Evolutionary conservation across 371 early-diverging fungal genomes (phyloP), one percentile per base, ranked within the genome.

Genomic region (Nematocida ironsii): DNA sequence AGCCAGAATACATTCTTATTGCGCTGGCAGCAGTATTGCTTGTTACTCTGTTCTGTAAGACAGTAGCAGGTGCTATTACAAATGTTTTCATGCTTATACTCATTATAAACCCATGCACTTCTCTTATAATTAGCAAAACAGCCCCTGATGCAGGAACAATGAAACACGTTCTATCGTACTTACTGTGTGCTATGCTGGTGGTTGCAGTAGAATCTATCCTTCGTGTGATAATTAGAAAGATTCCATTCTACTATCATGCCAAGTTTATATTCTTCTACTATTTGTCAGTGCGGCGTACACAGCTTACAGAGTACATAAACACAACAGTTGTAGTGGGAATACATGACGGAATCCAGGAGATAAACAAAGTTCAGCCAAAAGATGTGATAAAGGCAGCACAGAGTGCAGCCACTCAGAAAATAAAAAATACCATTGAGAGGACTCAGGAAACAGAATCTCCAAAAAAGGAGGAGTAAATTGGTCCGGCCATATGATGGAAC

Each of bases 191-290:
- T 69, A 61, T 66, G 4, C 5, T 84, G n/a, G 27, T 84, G 5
- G 68, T 71, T 13, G 20, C 62, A 33, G n/a, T 82, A 23, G 86
- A 86, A 52, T 74, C 84, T 2, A 61, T 83, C 33, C 56, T 71
- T 5, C 27, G 54, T 44, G 70, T 69, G 33, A 39, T 83, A 11
- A 40, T 83, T 25, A 11, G 58, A 13, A 67, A 73, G 39, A 68
- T 86, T 27, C 86, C 86, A 6, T 66, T 86, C 27, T 86, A 75
- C 72, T 83, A 84, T 62, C 73, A 82, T n/a, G 48, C 71, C 20
- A 86, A 84, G 74, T 82, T 86, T 50, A 48, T 82, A 5, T 82
- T 86, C 66, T 71, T 86, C 13, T 74, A 76, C 27, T 78, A 78
- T 44, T 71, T 78, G n/a, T 78, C 80, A 25, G 42, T 71, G 11